Percentiles rank a stretch among this genome's conserved stretches.
Evolutionary conservation across 2,329 filamentous ascomycete species (phyloP).

Genomic region (Trichophaea hybrida): DNA sequence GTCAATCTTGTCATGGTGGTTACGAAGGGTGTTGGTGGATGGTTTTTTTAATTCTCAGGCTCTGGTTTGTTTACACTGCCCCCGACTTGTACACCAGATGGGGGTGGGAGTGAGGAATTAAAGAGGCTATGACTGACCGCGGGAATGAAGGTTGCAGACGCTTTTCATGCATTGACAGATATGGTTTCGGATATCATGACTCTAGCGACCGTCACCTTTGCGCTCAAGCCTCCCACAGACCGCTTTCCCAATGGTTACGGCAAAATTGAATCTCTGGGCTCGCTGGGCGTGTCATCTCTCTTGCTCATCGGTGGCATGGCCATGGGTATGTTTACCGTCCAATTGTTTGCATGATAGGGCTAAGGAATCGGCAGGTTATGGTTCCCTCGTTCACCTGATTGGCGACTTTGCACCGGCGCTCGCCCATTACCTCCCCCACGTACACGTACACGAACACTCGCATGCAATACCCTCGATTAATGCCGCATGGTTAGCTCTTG

Average conservation of each 20-base stretch:
- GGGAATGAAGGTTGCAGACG: slow-evolving; percentile 52
- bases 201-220: slow-evolving; percentile 86
- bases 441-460: slow-evolving; percentile 51
- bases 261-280: slow-evolving; percentile 93
- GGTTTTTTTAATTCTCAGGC: slow-evolving; percentile 85
- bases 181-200: slow-evolving; percentile 91
- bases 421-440: slow-evolving; percentile 32
- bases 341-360: neutral
- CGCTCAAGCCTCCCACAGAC: slow-evolving; percentile 66
- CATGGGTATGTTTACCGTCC: slow-evolving; percentile 40
- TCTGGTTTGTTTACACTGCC: slow-evolving; percentile 36
- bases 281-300: slow-evolving; percentile 82
- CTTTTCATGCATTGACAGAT: slow-evolving; percentile 89
- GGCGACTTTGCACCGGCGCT: slow-evolving; percentile 34
- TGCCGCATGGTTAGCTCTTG: slow-evolving; percentile 83
- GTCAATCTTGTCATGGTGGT: slow-evolving; percentile 91
- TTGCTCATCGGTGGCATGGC: slow-evolving; percentile 77
- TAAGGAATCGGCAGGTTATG: slow-evolving; percentile 13
- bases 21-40: slow-evolving; percentile 81
- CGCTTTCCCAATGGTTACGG: slow-evolving; percentile 84
- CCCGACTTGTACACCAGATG: neutral
- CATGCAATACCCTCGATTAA: slow-evolving; percentile 68
- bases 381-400: slow-evolving; percentile 34
- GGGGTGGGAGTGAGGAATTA: neutral
- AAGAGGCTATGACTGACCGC: neutral